phyloP scores from a whole-genome alignment of 192 early-diverging fungal genomes.

The Geranomyces michiganensis region DNA sequence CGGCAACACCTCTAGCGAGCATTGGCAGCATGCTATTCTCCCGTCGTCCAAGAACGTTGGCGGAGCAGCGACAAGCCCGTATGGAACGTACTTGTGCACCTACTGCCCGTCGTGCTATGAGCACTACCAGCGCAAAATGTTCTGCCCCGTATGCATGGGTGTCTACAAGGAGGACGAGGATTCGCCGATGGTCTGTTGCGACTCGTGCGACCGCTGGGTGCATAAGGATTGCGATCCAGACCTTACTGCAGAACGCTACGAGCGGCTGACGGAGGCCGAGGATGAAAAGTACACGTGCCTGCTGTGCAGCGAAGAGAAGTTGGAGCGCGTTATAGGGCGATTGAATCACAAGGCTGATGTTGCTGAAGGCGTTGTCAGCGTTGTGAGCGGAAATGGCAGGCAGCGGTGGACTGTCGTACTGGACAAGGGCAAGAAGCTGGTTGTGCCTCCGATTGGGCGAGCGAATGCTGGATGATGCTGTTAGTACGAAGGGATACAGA shows the following conservation, averaged over 20 bases:
- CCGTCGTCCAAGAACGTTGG: constrained; percentile 18
- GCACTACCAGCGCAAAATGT: constrained; percentile 37
- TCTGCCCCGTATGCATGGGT: constrained; percentile 55
- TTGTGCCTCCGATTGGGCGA: background rate
- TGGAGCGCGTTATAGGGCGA: constrained; percentile 7
- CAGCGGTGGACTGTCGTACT: background rate
- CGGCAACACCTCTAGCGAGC: constrained; percentile 2
- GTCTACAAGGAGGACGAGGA: constrained; percentile 54
- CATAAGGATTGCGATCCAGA: constrained; percentile 57
- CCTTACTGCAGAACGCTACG: constrained; percentile 44
- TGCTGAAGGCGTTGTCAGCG: background rate
- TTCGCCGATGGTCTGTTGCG: constrained; percentile 55
- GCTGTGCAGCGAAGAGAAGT: constrained; percentile 44
- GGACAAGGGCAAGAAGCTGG: constrained; percentile 7
- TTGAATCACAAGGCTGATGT: background rate
- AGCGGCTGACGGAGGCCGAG: constrained; percentile 38
- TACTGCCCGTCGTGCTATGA: constrained; percentile 49
- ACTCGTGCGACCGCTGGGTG: constrained; percentile 57
- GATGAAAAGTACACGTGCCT: constrained; percentile 49
- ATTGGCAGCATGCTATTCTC: constrained; percentile 45
- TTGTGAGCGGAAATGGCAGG: background rate
- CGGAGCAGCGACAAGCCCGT: constrained; percentile 19
- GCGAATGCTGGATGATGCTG: background rate
- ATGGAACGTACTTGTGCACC: constrained; percentile 49
- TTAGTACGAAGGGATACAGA: no score